phyloP scores from a whole-genome alignment of 768 basidiomycete species.

The Termitomyces sp. region DNA sequence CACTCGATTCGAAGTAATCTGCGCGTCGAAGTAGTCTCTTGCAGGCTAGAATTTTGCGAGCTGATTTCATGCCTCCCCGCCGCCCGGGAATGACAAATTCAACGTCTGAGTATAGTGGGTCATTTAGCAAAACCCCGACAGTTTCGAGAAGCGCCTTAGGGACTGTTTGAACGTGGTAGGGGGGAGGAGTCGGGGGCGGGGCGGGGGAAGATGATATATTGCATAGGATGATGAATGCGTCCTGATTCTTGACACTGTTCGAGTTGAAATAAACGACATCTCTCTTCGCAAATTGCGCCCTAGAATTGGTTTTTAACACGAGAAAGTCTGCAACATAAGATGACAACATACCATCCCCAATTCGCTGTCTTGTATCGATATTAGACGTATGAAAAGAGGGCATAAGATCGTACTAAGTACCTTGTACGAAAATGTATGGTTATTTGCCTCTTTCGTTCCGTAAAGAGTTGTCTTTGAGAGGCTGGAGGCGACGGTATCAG shows the following conservation, averaged over 20 bases:
- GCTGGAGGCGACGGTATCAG: slow-evolving; percentile 15
- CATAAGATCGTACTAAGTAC: slow-evolving; percentile 10
- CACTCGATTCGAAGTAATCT: slow-evolving; percentile 78
- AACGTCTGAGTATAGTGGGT: slow-evolving; percentile 82
- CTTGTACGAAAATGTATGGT: slow-evolving; percentile 77
- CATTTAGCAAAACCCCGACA: slow-evolving; percentile 71
- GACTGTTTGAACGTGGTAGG: slow-evolving; percentile 46
- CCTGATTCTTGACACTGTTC: slow-evolving; percentile 44
- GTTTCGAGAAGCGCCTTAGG: slow-evolving; percentile 65
- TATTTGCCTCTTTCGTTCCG: slow-evolving; percentile 72
- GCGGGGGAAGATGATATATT: slow-evolving; percentile 68
- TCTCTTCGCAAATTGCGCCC: slow-evolving; percentile 77
- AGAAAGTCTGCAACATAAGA: background rate
- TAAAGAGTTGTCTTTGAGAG: slow-evolving; percentile 44
- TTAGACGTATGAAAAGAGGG: background rate
- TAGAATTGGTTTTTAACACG: slow-evolving; percentile 15
- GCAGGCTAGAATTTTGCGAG: slow-evolving; percentile 60
- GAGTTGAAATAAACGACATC: slow-evolving; percentile 65
- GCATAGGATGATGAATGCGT: slow-evolving; percentile 74
- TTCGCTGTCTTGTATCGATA: slow-evolving; percentile 56
- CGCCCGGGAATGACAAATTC: slow-evolving; percentile 66
- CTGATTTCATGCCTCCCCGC: slow-evolving; percentile 29
- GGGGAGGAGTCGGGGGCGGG: slow-evolving; percentile 38
- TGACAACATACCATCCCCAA: slow-evolving; percentile 74
- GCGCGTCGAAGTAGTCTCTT: slow-evolving; percentile 62